Conservation (phyloP, 371 early-diverging fungal genomes). For the Haplosporangium sp. region DNA sequence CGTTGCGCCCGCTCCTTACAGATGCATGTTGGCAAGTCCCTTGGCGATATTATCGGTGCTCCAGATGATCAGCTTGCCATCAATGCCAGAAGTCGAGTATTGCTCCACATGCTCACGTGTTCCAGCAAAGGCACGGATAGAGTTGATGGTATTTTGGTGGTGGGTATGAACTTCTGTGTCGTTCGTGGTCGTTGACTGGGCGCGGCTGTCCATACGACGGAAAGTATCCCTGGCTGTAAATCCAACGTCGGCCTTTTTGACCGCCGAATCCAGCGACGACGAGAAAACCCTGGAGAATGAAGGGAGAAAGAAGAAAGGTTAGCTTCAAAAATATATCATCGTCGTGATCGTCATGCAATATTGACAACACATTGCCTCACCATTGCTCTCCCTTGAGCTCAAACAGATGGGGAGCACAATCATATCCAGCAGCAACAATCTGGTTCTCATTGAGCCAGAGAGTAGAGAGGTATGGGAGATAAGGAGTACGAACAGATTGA, state of each 20-base stretch:
- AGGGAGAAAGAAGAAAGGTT: background rate
- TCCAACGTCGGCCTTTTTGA: slow-evolving; percentile 65
- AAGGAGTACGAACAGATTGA: slow-evolving; percentile 69
- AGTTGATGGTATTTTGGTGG: slow-evolving; percentile 97
- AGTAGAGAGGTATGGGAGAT: slow-evolving; percentile 84
- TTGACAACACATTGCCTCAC: slow-evolving; percentile 56
- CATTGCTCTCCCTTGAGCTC: slow-evolving; percentile 74
- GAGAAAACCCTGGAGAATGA: slow-evolving; percentile 64
- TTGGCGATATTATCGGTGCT: slow-evolving; percentile 27
- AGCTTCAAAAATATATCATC: background rate
- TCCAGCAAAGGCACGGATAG: slow-evolving; percentile 68
- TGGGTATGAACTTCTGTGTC: slow-evolving; percentile 82
- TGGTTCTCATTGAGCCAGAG: slow-evolving; percentile 81
- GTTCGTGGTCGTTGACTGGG: slow-evolving; percentile 62
- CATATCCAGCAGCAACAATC: slow-evolving; percentile 92
- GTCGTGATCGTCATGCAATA: no score
- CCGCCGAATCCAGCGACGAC: slow-evolving; percentile 81
- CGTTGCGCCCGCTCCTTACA: slow-evolving; percentile 16
- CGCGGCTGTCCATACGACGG: slow-evolving; percentile 93
- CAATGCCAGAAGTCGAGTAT: slow-evolving; percentile 88
- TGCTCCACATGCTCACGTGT: slow-evolving; percentile 70
- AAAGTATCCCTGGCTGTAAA: slow-evolving; percentile 87
- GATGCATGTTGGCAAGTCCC: slow-evolving; percentile 32
- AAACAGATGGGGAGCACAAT: slow-evolving; percentile 90
- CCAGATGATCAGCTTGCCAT: slow-evolving; percentile 95